These are phyloP conservation scores for Aspergillus uvarum DNA, from an alignment of 2,329 filamentous ascomycete species.

Conservation along the genomic window DNA sequence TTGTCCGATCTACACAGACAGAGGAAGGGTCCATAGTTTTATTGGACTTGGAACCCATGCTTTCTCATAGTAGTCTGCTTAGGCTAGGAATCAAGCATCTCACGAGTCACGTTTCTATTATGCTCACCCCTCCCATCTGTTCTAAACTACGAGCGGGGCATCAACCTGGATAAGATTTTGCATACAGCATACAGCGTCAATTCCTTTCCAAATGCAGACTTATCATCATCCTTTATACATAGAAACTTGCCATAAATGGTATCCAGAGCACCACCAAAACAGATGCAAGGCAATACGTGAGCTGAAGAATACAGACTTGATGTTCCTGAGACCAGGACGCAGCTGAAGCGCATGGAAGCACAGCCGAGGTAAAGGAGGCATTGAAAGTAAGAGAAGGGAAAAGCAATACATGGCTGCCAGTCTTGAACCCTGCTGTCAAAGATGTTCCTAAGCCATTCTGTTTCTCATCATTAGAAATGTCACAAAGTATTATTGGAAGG, in stretches of 20 bases:
- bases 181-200: neutral
- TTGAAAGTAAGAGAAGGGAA: neutral
- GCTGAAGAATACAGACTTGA: conserved; percentile 9
- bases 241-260: conserved; percentile 1
- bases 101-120: neutral
- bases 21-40: neutral
- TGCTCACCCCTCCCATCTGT: neutral
- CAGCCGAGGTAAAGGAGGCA: neutral
- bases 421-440: neutral
- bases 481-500: neutral
- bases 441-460: neutral
- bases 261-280: conserved; percentile 20
- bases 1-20: neutral
- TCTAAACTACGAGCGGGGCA: neutral
- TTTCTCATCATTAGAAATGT: neutral
- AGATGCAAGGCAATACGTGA: conserved; percentile 20
- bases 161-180: neutral
- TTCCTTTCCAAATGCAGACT: conserved; percentile 1
- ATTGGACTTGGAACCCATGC: no score
- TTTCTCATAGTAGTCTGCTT: neutral
- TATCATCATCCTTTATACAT: neutral
- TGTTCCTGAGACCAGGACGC: conserved; percentile 4
- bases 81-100: no score
- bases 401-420: neutral
- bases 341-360: neutral